A percentile compares a stretch with the other conserved stretches of the same genome.
These are phyloP conservation scores for Trichoderma sp. DNA, from an alignment of 2,329 filamentous ascomycete species.

Conservation along the genomic window DNA sequence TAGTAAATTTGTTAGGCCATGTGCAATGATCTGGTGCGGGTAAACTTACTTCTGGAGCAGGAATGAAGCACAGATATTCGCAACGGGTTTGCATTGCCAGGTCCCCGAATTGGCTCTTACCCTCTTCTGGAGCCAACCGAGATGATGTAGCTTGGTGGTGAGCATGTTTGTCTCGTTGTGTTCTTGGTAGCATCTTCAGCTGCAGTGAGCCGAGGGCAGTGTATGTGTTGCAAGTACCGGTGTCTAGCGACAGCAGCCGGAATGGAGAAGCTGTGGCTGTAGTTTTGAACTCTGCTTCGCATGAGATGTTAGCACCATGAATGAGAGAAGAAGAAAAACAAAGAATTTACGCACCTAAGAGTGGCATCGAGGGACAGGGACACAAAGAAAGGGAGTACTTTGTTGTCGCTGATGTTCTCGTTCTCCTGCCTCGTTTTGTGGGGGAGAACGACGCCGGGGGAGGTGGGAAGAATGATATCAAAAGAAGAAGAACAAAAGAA, in stretches of 20 bases:
- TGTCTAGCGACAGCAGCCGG: not conserved
- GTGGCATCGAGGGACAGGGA: not conserved
- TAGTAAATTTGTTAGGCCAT: not conserved
- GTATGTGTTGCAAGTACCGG: not conserved
- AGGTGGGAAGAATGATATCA: not conserved
- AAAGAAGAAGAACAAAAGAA: not conserved
- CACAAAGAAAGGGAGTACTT: not conserved
- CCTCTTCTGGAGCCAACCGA: not conserved
- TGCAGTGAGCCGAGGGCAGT: not conserved
- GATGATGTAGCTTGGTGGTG: not conserved
- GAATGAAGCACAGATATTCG: not conserved
- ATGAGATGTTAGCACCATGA: not conserved
- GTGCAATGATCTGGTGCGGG: not conserved
- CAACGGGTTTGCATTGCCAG: not conserved
- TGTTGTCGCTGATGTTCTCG: not conserved
- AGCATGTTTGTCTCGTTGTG: not conserved
- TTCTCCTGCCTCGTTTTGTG: not conserved
- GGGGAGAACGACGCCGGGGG: not conserved
- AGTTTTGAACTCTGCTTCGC: not conserved
- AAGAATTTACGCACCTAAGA: not conserved
- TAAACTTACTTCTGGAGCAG: not conserved
- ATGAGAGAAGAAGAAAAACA: not conserved
- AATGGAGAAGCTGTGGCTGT: not conserved
- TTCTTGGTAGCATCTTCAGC: not conserved
- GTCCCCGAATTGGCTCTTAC: not conserved